A percentile compares a stretch with the other conserved stretches of the same genome.
phyloP scores from a whole-genome alignment of 2,329 filamentous ascomycete species.

The Gyromitra esculenta region DNA sequence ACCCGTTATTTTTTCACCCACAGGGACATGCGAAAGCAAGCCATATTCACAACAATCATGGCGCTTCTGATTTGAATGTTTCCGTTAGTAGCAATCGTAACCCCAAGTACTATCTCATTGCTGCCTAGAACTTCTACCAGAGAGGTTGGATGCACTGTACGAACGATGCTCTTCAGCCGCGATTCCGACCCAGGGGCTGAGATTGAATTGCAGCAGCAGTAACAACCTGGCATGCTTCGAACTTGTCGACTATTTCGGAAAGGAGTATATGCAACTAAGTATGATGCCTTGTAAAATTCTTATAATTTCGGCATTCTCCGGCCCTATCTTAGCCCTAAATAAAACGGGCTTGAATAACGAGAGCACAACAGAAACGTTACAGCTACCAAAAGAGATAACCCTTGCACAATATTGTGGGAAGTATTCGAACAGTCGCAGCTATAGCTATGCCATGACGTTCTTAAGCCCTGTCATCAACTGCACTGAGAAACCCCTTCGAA shows the following conservation, averaged over 20 bases:
- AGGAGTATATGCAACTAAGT: slow-evolving; percentile 59
- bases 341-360: neutral
- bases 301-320: slow-evolving; percentile 56
- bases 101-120: slow-evolving; percentile 13
- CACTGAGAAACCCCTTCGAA: slow-evolving; percentile 53
- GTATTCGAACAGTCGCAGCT: neutral
- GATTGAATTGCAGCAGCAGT: neutral
- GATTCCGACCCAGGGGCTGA: neutral
- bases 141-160: neutral
- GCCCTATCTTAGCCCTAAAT: slow-evolving; percentile 48
- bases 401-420: neutral
- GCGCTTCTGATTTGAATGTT: slow-evolving; percentile 60
- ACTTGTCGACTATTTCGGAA: slow-evolving; percentile 9
- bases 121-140: neutral
- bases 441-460: slow-evolving; percentile 55
- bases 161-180: neutral
- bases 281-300: slow-evolving; percentile 57
- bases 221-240: neutral
- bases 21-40: slow-evolving; percentile 44
- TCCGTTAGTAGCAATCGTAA: slow-evolving; percentile 6
- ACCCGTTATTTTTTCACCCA: slow-evolving; percentile 45
- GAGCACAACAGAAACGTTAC: neutral
- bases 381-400: neutral
- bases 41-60: slow-evolving; percentile 59
- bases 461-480: slow-evolving; percentile 61